Percentiles rank a stretch among this genome's conserved stretches.
Conservation (phyloP, 202 grass and related monocot species). For the Bolboschoenoplectus hybrid region DNA sequence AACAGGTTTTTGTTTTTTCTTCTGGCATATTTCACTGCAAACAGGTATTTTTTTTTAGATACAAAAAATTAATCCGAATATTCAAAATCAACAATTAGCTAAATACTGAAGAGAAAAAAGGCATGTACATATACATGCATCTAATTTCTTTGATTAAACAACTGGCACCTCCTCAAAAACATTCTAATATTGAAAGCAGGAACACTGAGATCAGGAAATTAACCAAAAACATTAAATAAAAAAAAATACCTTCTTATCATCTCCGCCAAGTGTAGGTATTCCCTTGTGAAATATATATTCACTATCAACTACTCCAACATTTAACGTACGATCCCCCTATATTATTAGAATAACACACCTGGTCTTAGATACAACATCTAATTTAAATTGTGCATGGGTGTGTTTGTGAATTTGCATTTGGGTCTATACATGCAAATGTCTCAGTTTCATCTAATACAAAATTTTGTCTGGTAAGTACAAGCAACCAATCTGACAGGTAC, state of each 20-base stretch:
- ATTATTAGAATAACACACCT: not conserved
- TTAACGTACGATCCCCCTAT: constrained; percentile 51
- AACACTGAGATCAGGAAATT: not conserved
- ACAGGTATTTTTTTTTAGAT: not conserved
- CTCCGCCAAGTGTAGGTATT: constrained; percentile 63
- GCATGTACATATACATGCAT: not conserved
- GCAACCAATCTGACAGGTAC: not conserved
- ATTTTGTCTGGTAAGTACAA: not conserved
- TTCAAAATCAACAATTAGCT: not conserved
- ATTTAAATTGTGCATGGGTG: not conserved
- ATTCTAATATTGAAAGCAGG: not conserved
- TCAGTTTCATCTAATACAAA: constrained; percentile 1
- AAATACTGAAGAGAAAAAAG: not conserved
- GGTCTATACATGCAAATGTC: not conserved
- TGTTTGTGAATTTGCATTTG: constrained; percentile 2
- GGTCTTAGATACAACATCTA: not conserved
- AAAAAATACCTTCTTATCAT: constrained; percentile 43
- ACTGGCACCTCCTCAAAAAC: not conserved
- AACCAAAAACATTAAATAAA: not conserved
- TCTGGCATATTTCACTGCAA: not conserved
- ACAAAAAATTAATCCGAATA: not conserved
- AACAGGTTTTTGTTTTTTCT: not conserved
- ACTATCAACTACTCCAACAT: constrained; percentile 74
- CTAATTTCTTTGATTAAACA: not conserved
- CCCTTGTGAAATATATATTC: constrained; percentile 73